Evolutionary conservation across 2,329 filamentous ascomycete species (phyloP), one percentile per base, ranked within the genome.

Genomic region (Diaporthe sp.): DNA sequence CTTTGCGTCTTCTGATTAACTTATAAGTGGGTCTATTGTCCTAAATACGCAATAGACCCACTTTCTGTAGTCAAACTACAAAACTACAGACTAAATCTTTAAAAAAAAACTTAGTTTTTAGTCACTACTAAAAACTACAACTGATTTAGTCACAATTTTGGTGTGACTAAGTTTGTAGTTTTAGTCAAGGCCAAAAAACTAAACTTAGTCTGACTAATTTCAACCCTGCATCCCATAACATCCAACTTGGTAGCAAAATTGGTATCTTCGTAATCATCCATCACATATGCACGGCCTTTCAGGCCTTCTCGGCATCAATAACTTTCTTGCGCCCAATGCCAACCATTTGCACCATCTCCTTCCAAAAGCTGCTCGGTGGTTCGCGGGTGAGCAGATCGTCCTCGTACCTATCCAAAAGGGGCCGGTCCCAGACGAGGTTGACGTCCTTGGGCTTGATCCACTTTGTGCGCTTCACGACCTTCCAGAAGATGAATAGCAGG

Each of bases 381-480:
- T 70, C 63, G 3, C 55, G 17, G 2, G 3, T 3, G 32, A 68
- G 63, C 47, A 76, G 74, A 17, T 37, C 66, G 0, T 71, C 73
- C 47, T 76, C 75, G 53, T 82, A 89, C 0, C 84, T 84, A 75
- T 92, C 90, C 71, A 92, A 89, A n/a, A 85, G 78, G 30, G 89
- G 90, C 19, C 87, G 84, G 78, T 92, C 86, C 90, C 90, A 90
- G 56, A 91, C 83, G n/a, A 92, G 84, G 78, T 93, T 91, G 5
- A 87, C 86, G 78, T 93, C 88, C 6, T 84, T 79, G 0, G 91
- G 84, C 2, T 82, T 82, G n/a, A 91, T 83, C 69, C 88, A 83
- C 75, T 86, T 86, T 1, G 92, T 93, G 73, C 84, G 85, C 83
- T 91, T 90, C 79, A 90, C 22, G 1, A 93, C 13, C 82, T 94